Conservation (phyloP, 163 green algal genomes). For the Volvox carteri region DNA sequence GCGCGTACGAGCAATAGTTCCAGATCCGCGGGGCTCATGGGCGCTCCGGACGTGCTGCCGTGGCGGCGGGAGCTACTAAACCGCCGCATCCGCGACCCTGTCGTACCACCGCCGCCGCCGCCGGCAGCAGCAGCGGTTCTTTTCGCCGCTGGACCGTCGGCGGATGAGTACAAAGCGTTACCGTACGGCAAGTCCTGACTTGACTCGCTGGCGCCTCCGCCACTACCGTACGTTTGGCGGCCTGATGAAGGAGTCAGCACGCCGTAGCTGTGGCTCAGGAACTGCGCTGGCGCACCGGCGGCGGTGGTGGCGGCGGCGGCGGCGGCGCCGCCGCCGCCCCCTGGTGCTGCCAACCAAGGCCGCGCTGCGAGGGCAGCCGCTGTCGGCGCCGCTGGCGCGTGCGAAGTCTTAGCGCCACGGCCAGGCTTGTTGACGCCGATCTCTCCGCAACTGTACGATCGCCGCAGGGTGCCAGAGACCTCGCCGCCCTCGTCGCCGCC, state of each 20-base stretch:
- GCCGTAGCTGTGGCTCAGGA: neutral
- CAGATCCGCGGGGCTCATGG: conserved; percentile 29
- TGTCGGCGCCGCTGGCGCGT: neutral
- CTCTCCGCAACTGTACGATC: conserved; percentile 28
- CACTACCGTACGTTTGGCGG: neutral
- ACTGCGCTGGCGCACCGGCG: neutral
- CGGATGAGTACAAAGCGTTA: neutral
- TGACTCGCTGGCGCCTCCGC: conserved; percentile 10
- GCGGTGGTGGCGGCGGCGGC: neutral
- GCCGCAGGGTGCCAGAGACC: no score
- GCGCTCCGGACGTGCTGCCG: no score
- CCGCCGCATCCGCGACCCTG: neutral
- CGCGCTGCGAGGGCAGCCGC: neutral
- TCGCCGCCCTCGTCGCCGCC: neutral
- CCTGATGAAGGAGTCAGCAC: neutral
- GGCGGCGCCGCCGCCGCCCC: neutral
- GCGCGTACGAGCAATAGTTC: conserved; percentile 47
- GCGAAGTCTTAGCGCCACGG: neutral
- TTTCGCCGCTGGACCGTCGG: neutral
- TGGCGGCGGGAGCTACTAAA: neutral
- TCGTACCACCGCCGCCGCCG: neutral
- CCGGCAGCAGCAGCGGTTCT: neutral
- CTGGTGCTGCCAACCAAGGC: neutral
- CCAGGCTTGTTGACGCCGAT: neutral
- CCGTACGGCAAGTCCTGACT: neutral